phyloP scores from a whole-genome alignment of 1,284 basidiomycete genomes.

The Lignosus rhinocerotis region DNA sequence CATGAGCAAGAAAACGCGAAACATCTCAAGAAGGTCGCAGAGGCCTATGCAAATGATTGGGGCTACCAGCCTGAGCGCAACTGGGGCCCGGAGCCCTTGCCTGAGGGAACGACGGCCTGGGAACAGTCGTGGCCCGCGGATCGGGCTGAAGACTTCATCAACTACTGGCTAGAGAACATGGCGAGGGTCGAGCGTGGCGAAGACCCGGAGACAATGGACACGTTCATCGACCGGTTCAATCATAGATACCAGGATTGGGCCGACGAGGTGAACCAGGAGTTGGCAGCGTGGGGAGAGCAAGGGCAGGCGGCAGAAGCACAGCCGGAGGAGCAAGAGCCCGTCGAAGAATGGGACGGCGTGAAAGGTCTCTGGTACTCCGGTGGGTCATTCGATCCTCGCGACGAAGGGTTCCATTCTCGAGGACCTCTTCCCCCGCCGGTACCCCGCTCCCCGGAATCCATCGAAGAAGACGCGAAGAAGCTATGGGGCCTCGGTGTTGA shows the following conservation, averaged over 20 bases:
- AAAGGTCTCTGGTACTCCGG: constrained; percentile 11
- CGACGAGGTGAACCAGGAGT: constrained; percentile 28
- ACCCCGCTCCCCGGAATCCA: background rate
- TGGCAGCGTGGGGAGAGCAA: background rate
- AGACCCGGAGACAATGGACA: constrained; percentile 46
- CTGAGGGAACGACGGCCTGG: constrained; percentile 43
- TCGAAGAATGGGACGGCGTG: constrained; percentile 8
- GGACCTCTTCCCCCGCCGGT: background rate
- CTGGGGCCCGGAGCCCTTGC: constrained; percentile 31
- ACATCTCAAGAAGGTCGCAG: constrained; percentile 17
- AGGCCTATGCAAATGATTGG: constrained; percentile 8
- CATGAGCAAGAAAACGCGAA: constrained; percentile 20
- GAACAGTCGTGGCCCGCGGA: constrained; percentile 55
- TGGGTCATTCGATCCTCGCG: constrained; percentile 11
- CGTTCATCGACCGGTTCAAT: constrained; percentile 44
- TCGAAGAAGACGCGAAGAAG: background rate
- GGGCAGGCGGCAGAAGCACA: constrained; percentile 1
- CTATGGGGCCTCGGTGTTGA: background rate
- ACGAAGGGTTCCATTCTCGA: background rate
- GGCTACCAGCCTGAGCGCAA: constrained; percentile 4
- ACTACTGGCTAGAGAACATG: constrained; percentile 56
- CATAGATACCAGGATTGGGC: constrained; percentile 9
- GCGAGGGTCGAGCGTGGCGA: constrained; percentile 53
- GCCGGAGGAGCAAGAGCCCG: constrained; percentile 7
- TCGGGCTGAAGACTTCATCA: constrained; percentile 35